phyloP scores from a whole-genome alignment of 306 rosid species.

The Trichosanthes cucumerina region DNA sequence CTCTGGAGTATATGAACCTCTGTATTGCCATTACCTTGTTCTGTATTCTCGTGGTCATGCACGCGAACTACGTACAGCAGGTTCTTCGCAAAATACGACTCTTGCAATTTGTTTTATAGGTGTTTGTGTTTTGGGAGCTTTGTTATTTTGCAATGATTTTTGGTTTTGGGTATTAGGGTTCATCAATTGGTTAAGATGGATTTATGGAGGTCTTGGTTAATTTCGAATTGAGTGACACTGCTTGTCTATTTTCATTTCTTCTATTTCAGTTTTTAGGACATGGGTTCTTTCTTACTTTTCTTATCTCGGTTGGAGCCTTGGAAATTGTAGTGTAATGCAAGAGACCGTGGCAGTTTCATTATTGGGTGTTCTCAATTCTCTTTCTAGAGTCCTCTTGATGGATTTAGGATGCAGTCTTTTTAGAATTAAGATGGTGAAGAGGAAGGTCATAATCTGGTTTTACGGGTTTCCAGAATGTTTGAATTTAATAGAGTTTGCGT shows the following conservation, averaged over 20 bases:
- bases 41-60: constrained; percentile 96
- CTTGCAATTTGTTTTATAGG: constrained; percentile 1
- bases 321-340: background rate
- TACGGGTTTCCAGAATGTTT: background rate
- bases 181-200: background rate
- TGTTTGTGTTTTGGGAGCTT: background rate
- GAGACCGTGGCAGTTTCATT: background rate
- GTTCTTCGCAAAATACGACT: constrained; percentile 17
- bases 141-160: background rate
- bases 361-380: background rate
- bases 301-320: background rate
- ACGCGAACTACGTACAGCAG: constrained; percentile 98
- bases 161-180: constrained; percentile 18
- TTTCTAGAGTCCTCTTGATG: background rate
- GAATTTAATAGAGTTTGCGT: background rate
- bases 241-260: background rate
- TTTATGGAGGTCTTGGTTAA: background rate
- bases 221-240: background rate
- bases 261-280: background rate
- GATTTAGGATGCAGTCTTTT: constrained; percentile 1
- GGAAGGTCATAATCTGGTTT: background rate
- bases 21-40: constrained; percentile 72
- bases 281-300: background rate
- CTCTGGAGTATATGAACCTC: constrained; percentile 72
- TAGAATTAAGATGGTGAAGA: background rate